Conservation (phyloP, 139 green algal species). For the Nannochloris sp. region DNA sequence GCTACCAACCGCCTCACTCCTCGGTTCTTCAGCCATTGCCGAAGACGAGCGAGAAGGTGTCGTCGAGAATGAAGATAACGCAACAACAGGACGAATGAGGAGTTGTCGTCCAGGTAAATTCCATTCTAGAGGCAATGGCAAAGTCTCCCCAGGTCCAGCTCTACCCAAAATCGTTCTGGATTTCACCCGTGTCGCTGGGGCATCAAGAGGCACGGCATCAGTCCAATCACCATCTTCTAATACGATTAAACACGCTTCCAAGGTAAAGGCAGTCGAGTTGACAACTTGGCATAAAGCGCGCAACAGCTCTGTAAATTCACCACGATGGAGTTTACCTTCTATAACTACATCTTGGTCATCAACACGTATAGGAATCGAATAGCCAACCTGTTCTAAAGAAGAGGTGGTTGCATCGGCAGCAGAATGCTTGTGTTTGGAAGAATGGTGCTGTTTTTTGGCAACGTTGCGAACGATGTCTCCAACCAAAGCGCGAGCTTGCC, state of each 20-base stretch:
- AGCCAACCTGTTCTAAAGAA: conserved; percentile 7
- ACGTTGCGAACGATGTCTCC: too few relatives aligned
- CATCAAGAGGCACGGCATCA: conserved; percentile 18
- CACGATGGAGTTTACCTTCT: conserved; percentile 41
- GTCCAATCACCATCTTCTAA: conserved; percentile 28
- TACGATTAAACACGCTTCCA: conserved; percentile 53
- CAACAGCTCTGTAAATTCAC: conserved; percentile 49
- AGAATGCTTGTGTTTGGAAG: too few relatives aligned
- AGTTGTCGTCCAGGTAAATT: conserved; percentile 41
- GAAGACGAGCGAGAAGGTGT: too few relatives aligned
- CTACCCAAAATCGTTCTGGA: conserved; percentile 38
- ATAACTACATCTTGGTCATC: conserved; percentile 36
- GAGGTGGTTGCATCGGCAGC: too few relatives aligned
- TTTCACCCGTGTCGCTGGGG: not conserved
- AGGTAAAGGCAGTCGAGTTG: conserved; percentile 52
- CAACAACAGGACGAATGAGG: conserved; percentile 40
- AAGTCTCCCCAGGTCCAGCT: conserved; percentile 37
- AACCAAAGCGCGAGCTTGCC: not conserved
- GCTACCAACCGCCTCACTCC: not conserved
- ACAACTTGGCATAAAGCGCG: conserved; percentile 59
- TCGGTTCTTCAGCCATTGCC: not conserved
- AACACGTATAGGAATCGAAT: conserved; percentile 8
- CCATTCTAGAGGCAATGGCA: conserved; percentile 66
- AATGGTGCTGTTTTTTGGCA: too few relatives aligned
- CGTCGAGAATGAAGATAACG: too few relatives aligned